A percentile compares a stretch with the other conserved stretches of the same genome.
Evolutionary conservation across 2,329 filamentous ascomycete genomes (phyloP).

Genomic region (Gaeumannomyces sp.): DNA sequence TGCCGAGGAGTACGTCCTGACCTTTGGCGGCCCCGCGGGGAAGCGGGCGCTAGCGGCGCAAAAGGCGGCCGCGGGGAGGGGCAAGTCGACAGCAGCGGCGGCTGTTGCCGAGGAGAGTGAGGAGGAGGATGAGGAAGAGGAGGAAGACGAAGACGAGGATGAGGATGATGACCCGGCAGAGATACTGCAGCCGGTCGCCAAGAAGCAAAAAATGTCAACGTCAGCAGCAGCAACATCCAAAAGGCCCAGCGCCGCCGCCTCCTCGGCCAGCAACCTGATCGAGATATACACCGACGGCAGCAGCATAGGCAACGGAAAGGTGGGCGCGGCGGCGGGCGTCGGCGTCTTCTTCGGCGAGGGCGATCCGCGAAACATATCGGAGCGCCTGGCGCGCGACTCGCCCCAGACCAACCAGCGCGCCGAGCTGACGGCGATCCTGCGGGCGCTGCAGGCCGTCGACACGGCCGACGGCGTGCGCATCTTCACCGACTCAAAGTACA

Average conservation of each 20-base stretch:
- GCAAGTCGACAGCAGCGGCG: conserved; percentile 27
- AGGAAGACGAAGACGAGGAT: conserved; percentile 17
- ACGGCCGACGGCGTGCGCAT: conserved; percentile 64
- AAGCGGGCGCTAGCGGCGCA: conserved; percentile 27
- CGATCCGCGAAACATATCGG: conserved; percentile 61
- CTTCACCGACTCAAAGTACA: conserved; percentile 82
- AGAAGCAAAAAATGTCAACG: conserved; percentile 27
- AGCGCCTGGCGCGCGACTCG: conserved; percentile 60
- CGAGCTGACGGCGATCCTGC: conserved; percentile 83
- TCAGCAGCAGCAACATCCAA: background rate
- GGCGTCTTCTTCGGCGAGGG: conserved; percentile 56
- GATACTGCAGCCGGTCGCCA: conserved; percentile 26
- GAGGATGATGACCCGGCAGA: conserved; percentile 25
- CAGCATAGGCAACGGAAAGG: conserved; percentile 50
- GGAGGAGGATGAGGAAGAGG: conserved; percentile 23
- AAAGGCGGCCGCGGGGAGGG: conserved; percentile 28
- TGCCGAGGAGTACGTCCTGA: conserved; percentile 69
- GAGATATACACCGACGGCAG: conserved; percentile 60
- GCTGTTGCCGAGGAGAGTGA: conserved; percentile 15
- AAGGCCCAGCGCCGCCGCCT: background rate
- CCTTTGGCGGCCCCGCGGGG: conserved; percentile 31
- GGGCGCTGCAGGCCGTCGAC: conserved; percentile 72
- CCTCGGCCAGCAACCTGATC: conserved; percentile 24
- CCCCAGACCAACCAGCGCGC: conserved; percentile 92
- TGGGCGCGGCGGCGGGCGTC: conserved; percentile 50